Percentiles rank a stretch among this genome's conserved stretches.
Conservation (phyloP, 2,329 filamentous ascomycete species). For the Ophiostoma perfectum region DNA sequence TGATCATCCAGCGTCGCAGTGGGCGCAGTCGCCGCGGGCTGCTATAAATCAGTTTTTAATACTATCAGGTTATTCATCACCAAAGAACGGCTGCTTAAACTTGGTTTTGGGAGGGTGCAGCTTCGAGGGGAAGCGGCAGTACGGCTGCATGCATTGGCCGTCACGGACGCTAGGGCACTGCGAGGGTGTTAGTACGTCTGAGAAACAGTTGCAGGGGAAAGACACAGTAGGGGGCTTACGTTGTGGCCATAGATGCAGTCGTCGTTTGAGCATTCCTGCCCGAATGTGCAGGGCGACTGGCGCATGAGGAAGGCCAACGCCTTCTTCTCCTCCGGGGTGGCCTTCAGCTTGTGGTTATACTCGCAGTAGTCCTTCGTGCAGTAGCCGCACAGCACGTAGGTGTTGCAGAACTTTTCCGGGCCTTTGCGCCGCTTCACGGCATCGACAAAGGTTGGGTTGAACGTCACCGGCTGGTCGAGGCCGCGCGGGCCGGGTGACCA, state of each 20-base stretch:
- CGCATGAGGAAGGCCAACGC: constrained; percentile 53
- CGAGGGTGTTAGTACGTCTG: not conserved
- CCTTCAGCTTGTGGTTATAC: constrained; percentile 53
- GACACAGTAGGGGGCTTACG: constrained; percentile 32
- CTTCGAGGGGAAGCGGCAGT: constrained; percentile 50
- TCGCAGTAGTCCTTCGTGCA: constrained; percentile 53
- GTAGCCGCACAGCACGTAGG: constrained; percentile 54
- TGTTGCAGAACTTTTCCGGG: constrained; percentile 56
- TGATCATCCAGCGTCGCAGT: too few relatives aligned
- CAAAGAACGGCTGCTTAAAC: constrained; percentile 32
- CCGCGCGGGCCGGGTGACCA: constrained; percentile 54
- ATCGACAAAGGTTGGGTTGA: constrained; percentile 45
- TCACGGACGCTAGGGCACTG: constrained; percentile 52
- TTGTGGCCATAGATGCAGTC: constrained; percentile 61
- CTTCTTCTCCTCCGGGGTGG: constrained; percentile 49
- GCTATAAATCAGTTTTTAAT: not conserved
- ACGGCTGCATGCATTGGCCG: constrained; percentile 48
- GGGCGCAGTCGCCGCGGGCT: not conserved
- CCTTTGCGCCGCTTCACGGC: constrained; percentile 52
- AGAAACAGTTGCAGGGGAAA: not conserved
- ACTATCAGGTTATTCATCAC: constrained; percentile 14
- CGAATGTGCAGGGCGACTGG: constrained; percentile 52
- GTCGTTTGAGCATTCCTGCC: constrained; percentile 53
- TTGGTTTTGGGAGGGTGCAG: constrained; percentile 55
- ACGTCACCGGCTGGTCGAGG: constrained; percentile 47